phyloP scores from a whole-genome alignment of 2,329 filamentous ascomycete genomes.

The Tolypocladium paradoxum region DNA sequence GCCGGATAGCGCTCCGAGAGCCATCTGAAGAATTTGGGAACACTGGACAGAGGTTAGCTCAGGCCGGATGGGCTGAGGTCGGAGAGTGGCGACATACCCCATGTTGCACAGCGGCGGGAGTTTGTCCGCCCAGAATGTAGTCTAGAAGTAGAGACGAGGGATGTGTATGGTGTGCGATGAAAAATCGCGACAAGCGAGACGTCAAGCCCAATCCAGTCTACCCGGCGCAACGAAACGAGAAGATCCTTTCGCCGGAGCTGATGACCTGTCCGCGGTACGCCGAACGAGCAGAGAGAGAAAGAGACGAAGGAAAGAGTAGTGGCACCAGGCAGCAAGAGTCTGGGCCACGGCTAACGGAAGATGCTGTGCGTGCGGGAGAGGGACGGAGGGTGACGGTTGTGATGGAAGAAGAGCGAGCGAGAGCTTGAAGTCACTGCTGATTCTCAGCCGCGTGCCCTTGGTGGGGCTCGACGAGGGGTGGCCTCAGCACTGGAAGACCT shows the following conservation, averaged over 20 bases:
- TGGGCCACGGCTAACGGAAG: not conserved
- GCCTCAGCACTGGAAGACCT: too few species aligned
- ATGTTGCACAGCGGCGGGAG: constrained; percentile 9
- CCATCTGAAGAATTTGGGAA: constrained; percentile 95
- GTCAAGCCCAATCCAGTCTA: not conserved
- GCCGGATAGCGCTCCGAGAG: constrained; percentile 97
- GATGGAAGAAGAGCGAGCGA: not conserved
- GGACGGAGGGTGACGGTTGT: not conserved
- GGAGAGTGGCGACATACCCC: constrained; percentile 14
- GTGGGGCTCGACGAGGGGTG: too few species aligned
- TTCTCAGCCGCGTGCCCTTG: too few species aligned
- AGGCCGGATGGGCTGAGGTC: not conserved
- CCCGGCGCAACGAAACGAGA: not conserved
- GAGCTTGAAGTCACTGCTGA: not conserved
- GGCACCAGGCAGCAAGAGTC: not conserved
- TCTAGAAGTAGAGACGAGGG: not conserved
- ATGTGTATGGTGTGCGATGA: not conserved
- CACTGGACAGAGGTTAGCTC: constrained; percentile 27
- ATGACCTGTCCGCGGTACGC: not conserved
- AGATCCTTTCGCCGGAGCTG: not conserved
- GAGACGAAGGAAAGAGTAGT: not conserved
- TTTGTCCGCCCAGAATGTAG: not conserved
- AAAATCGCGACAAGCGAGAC: not conserved
- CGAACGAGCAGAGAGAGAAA: not conserved
- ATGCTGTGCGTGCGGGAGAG: not conserved